Base-by-base conservation (phyloP, 208 protist species). In the Trypanosoma vivax region DNA sequence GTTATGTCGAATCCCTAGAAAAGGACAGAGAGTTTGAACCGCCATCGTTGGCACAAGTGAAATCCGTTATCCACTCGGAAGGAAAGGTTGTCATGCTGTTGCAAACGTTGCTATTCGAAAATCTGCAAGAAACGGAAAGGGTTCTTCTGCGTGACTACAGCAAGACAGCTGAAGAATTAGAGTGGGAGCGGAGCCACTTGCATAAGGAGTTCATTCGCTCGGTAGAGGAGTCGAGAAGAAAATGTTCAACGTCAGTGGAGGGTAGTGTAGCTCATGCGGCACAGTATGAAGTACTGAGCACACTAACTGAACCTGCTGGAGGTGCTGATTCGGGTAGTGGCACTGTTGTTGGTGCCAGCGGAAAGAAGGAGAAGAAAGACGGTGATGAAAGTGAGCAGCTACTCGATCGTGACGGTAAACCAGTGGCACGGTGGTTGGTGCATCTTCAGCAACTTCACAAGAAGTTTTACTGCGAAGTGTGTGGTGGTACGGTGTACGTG, bases 401-500 rank as follows among this genome's bases (percentile, higher is more conserved):
- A 11, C 24, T 94, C 4, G 83, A 79, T 33, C 73, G 85, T n/a
- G 85, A 91, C 50, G 83, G 76, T 5, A 66, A 83, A 39, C 83
- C 87, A 0, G 76, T 94, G 21, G 67, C 87, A 5, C 74, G 72
- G n/a, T 94, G 83, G 81, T 67, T 91, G 1, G 70, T 86, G 23
- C 58, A 83, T 42, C 67, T 91, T 29, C 79, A 91, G 58, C 83
- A 91, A 64, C 73, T 94, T 9, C 72, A 89, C 34, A 94, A 91
- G 58, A 64, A 65, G 2, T 94, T 79, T 42, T 53, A 70, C 37
- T 94, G 87, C 34, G 87, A 91, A 30, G 79, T 94, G 4, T 94
- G 87, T 57, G 87, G 87, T 40, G 83, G 83, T n/a, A 86, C 79
- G 7, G 68, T 94, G 3, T 94, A 90, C 65, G 67, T 84, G 18